These are phyloP conservation scores for Penicillium goetzii DNA, from an alignment of 495 filamentous ascomycete genomes.

Conservation along the genomic window DNA sequence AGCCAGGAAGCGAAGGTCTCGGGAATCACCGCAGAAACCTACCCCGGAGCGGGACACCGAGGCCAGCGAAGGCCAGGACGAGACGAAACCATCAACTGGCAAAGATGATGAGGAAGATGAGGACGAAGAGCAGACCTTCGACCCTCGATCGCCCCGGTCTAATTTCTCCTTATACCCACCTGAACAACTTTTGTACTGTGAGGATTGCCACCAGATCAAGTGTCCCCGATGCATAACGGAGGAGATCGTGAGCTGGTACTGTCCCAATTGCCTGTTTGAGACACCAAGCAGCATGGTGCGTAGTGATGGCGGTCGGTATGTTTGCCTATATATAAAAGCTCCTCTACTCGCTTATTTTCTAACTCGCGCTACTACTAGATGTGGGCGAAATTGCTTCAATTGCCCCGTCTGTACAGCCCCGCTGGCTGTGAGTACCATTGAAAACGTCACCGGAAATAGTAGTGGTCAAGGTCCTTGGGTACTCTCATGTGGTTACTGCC, in stretches of 20 bases:
- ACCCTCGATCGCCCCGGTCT: slow-evolving; percentile 79
- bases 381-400: slow-evolving; percentile 91
- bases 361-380: slow-evolving; percentile 56
- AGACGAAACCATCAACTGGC: slow-evolving; percentile 8
- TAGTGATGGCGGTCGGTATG: slow-evolving; percentile 89
- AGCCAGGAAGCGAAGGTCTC: slow-evolving; percentile 44
- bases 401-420: slow-evolving; percentile 89
- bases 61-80: slow-evolving; percentile 32
- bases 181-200: slow-evolving; percentile 93
- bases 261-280: slow-evolving; percentile 95
- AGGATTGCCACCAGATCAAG: slow-evolving; percentile 93
- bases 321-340: background rate
- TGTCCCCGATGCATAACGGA: slow-evolving; percentile 90
- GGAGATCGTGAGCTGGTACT: slow-evolving; percentile 92
- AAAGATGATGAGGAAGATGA: slow-evolving; percentile 51
- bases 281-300: slow-evolving; percentile 87
- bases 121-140: slow-evolving; percentile 79
- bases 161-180: slow-evolving; percentile 90
- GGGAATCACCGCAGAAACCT: slow-evolving; percentile 45
- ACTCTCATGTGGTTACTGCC: slow-evolving; percentile 83
- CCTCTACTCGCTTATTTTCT: slow-evolving; percentile 4
- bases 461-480: slow-evolving; percentile 69
- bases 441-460: slow-evolving; percentile 47
- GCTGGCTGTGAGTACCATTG: slow-evolving; percentile 70
- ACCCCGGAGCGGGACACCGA: slow-evolving; percentile 38